Conservation (phyloP, 441 rosid genomes). For the Arabidopsis lyrata region DNA sequence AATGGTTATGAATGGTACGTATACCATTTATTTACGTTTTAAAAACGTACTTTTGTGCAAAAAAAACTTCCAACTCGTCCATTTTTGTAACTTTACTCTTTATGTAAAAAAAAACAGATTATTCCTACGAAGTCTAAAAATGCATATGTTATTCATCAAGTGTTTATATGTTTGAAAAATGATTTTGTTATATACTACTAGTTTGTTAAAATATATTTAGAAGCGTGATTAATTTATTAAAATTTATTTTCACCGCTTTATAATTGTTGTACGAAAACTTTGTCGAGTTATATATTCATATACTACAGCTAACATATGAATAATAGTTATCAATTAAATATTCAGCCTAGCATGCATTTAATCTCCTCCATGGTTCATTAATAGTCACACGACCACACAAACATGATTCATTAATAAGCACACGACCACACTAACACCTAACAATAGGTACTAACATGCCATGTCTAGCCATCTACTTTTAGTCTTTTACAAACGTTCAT, state of each 20-base stretch:
- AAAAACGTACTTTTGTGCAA: no score
- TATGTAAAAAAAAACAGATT: no score
- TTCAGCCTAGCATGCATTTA: not conserved
- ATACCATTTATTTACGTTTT: no score
- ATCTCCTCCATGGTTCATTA: not conserved
- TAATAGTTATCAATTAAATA: not conserved
- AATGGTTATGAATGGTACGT: no score
- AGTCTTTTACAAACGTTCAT: not conserved
- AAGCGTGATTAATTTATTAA: no score
- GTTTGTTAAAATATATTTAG: no score
- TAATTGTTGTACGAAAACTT: no score
- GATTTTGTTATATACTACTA: not conserved
- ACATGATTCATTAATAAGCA: not conserved
- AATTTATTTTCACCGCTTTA: no score
- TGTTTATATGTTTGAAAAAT: not conserved
- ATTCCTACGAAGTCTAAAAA: no score
- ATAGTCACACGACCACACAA: conserved; percentile 12
- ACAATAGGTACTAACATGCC: not conserved
- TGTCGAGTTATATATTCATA: not conserved
- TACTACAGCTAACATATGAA: not conserved
- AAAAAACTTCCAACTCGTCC: no score
- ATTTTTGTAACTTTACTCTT: no score
- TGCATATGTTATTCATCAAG: not conserved
- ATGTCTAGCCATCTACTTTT: conserved; percentile 1
- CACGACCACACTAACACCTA: conserved; percentile 8